Evolutionary conservation across 2,329 filamentous ascomycete species (phyloP), one percentile per base, ranked within the genome.

Genomic region (Pyrenochaeta sp.): DNA sequence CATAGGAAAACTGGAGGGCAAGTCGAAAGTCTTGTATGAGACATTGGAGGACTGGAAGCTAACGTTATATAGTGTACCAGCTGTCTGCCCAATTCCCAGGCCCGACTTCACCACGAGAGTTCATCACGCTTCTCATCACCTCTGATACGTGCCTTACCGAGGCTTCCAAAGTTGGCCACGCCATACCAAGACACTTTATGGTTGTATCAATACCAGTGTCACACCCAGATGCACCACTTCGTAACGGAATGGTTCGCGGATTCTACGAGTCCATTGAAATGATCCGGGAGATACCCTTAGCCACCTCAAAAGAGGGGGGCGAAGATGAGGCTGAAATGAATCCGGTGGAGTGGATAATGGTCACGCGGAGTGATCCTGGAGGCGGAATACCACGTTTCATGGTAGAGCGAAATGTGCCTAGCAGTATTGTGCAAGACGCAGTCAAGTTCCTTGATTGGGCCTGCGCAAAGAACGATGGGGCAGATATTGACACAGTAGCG

Each of bases 211-310:
- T 90, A 73, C 94, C 94, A 1, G 90, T 92, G 67, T 76, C 83
- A 17, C 92, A 97, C 71, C 87, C 88, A 0, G 86, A 91, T 53
- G 88, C 90, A 30, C 87, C 88, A 17, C 82, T 83, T 11, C 82
- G 89, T 9, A 78, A 85, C 53, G 91, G 90, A 14, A 94, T 89
- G 71, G 90, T 97, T 43, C 84, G 92, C 35, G 94, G 93, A 2
- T 83, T 88, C 59, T 98, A 97, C 69, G 93, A 97, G 78, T 96
- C 91, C 1, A 89, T 97, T 14, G 94, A 98, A 75, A 83, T 97
- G 61, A 93, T 97, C 51, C 83, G 93, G 44, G 93, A 98, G 75
- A 84, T 97, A 12, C 89, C 88, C 0, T 71, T 87, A 9, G 78
- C 39, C 21, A n/a, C 17, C 20, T 29, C 21, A n/a, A 12, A 72